These are phyloP conservation scores for Rhododendron griersonianum DNA, from an alignment of 148 eudicot species.

Conservation along the genomic window DNA sequence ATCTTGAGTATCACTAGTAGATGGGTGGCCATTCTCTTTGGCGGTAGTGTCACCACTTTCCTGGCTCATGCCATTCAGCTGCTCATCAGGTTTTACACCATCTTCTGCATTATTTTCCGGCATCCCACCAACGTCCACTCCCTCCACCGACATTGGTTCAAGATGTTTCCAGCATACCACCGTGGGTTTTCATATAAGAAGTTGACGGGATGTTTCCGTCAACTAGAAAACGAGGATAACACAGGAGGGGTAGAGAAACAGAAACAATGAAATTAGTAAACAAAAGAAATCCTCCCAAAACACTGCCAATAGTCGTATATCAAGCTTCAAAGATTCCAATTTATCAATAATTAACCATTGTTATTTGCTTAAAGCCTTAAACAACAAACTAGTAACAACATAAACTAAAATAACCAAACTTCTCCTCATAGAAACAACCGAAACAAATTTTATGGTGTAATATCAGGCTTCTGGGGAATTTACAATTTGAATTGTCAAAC, in stretches of 20 bases:
- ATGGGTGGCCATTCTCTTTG: slow-evolving; percentile 34
- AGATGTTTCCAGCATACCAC: background rate
- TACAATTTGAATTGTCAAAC: background rate
- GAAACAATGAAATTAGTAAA: background rate
- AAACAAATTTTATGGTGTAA: background rate
- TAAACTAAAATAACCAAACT: background rate
- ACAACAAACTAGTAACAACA: background rate
- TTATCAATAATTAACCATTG: background rate
- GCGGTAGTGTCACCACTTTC: slow-evolving; percentile 23
- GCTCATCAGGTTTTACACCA: slow-evolving; percentile 21
- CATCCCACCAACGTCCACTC: slow-evolving; percentile 20
- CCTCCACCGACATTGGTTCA: slow-evolving; percentile 29
- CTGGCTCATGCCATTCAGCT: slow-evolving; percentile 21
- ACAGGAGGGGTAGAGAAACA: background rate
- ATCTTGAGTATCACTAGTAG: slow-evolving; percentile 35
- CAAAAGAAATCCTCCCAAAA: background rate
- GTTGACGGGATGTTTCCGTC: background rate
- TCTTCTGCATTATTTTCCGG: slow-evolving; percentile 30
- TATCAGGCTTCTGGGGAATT: background rate
- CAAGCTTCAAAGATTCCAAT: background rate
- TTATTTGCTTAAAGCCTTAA: background rate
- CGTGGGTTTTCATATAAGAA: background rate
- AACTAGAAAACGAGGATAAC: slow-evolving; percentile 7
- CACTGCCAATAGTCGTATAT: background rate
- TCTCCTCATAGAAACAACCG: background rate